These are phyloP conservation scores for Davidsoniella virescens DNA, from an alignment of 2,329 filamentous ascomycete genomes.

Conservation along the genomic window DNA sequence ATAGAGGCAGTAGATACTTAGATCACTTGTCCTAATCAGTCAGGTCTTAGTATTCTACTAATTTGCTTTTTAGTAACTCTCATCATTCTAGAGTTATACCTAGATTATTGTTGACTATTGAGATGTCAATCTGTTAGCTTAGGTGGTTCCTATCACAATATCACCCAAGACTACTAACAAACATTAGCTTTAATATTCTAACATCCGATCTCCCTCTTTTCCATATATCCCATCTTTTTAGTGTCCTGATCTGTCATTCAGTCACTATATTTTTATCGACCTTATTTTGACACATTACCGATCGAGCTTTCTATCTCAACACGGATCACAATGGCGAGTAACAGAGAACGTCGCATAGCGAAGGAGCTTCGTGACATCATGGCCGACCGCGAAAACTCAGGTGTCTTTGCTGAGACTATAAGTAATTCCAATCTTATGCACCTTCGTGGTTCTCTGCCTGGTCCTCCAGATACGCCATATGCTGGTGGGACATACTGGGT, in stretches of 20 bases:
- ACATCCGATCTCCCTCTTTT: background rate
- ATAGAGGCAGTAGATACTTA: background rate
- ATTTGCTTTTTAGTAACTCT: background rate
- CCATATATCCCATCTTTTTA: background rate
- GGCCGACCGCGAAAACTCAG: conserved; percentile 54
- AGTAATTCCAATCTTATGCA: conserved; percentile 59
- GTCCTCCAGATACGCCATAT: conserved; percentile 86
- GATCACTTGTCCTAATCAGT: background rate
- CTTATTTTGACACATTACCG: background rate
- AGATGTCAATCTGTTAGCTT: no score
- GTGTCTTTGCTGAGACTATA: conserved; percentile 53
- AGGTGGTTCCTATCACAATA: no score
- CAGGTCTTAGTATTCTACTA: background rate
- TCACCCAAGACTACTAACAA: background rate
- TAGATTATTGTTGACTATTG: no score
- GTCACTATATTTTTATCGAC: background rate
- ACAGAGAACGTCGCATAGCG: conserved; percentile 42
- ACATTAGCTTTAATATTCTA: background rate
- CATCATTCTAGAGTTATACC: no score
- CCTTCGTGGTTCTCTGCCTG: conserved; percentile 67
- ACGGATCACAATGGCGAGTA: conserved; percentile 28
- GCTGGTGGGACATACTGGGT: conserved; percentile 69
- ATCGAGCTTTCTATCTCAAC: background rate
- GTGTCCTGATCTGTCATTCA: background rate
- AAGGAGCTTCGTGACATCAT: conserved; percentile 67